Conservation (phyloP, 2,329 filamentous ascomycete genomes). For the Fusarium penzigii region DNA sequence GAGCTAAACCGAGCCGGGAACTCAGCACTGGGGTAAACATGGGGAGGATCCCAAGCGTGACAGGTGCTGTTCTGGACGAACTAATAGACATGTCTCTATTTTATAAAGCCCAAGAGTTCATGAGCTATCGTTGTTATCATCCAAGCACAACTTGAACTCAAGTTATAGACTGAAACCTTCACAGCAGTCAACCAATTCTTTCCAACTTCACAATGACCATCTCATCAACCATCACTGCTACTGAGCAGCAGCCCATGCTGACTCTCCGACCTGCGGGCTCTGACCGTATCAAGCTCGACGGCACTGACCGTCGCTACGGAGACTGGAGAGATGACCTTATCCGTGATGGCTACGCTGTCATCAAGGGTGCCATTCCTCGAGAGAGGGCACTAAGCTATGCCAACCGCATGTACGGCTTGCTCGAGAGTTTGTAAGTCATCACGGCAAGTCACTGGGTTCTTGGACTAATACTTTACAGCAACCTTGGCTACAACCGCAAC, state of each 20-base stretch:
- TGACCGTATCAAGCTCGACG: constrained; percentile 23
- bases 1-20: background rate
- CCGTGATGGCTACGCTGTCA: constrained; percentile 21
- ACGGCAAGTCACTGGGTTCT: accelerated
- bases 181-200: background rate
- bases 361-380: constrained; percentile 21
- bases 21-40: background rate
- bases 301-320: constrained; percentile 19
- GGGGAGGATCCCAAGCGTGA: too few species aligned
- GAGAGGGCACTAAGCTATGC: constrained; percentile 24
- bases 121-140: background rate
- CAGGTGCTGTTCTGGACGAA: too few species aligned
- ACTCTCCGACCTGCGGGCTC: constrained; percentile 22
- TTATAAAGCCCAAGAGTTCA: background rate
- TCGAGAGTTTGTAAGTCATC: constrained; percentile 23
- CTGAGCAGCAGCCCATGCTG: constrained; percentile 16
- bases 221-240: constrained; percentile 9
- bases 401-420: constrained; percentile 23
- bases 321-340: constrained; percentile 26
- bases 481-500: constrained; percentile 21
- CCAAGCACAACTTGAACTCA: background rate
- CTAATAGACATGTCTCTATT: background rate
- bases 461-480: constrained; percentile 3
- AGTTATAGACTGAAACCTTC: background rate
- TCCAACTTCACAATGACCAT: constrained; percentile 6